A percentile compares a stretch with the other conserved stretches of the same genome.
These are phyloP conservation scores for Yamadazyma nakazawae DNA, from an alignment of 805 yeast species.

Conservation along the genomic window DNA sequence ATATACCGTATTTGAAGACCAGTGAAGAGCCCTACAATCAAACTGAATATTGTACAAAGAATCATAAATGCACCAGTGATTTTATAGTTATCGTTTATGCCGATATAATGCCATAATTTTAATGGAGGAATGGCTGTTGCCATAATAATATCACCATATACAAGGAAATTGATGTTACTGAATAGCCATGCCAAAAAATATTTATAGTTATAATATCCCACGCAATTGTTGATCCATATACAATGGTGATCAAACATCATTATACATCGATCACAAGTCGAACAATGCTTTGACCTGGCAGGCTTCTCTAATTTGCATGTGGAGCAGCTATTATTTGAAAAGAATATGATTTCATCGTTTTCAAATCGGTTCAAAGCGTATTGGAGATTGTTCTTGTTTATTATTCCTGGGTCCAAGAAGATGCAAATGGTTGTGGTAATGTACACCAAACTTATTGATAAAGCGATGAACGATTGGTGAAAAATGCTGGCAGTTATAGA, in stretches of 20 bases:
- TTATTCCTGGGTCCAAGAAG: conserved; percentile 43
- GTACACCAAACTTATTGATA: conserved; percentile 31
- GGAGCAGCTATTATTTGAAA: conserved; percentile 41
- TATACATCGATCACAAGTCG: conserved; percentile 54
- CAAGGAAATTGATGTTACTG: conserved; percentile 41
- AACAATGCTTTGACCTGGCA: conserved; percentile 63
- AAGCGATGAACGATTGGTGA: conserved; percentile 22
- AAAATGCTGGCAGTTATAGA: conserved; percentile 8
- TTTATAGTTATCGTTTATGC: conserved; percentile 29
- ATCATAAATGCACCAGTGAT: conserved; percentile 41
- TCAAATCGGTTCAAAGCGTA: conserved; percentile 20
- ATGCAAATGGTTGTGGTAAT: conserved; percentile 36
- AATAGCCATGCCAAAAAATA: conserved; percentile 58
- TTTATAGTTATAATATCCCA: conserved; percentile 62
- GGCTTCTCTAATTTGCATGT: conserved; percentile 51
- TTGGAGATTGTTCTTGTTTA: conserved; percentile 14
- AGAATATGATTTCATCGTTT: conserved; percentile 53
- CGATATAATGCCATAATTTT: conserved; percentile 19
- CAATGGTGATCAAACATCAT: conserved; percentile 59
- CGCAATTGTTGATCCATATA: conserved; percentile 68
- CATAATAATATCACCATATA: conserved; percentile 39
- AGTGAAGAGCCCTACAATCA: conserved; percentile 38
- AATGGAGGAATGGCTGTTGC: conserved; percentile 1
- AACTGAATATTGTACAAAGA: conserved; percentile 35
- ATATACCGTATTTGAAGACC: conserved; percentile 48